Conservation (phyloP, 441 rosid species). For the Euphorbia corollata region DNA sequence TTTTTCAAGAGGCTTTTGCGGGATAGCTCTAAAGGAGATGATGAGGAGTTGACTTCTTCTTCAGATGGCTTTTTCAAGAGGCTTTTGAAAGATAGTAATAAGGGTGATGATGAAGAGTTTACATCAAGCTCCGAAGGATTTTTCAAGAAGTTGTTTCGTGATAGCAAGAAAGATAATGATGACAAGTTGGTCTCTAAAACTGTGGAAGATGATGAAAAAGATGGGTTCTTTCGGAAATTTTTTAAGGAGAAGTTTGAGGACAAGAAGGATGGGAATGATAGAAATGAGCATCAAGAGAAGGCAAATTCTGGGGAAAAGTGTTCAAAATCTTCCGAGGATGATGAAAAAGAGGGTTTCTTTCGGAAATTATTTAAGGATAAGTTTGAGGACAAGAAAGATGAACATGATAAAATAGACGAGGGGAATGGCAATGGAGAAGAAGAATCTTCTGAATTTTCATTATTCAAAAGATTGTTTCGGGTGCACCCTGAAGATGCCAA, state of each 20-base stretch:
- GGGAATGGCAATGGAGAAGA: slow-evolving; percentile 49
- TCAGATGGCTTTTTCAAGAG: slow-evolving; percentile 90
- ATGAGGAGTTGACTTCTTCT: slow-evolving; percentile 63
- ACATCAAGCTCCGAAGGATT: slow-evolving; percentile 41
- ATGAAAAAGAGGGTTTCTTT: slow-evolving; percentile 85
- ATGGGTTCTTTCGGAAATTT: slow-evolving; percentile 74
- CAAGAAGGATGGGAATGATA: slow-evolving; percentile 56
- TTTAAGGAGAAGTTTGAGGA: slow-evolving; percentile 75
- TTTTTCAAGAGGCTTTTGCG: slow-evolving; percentile 75
- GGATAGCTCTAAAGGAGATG: slow-evolving; percentile 66
- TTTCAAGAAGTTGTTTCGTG: slow-evolving; percentile 68
- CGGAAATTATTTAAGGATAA: slow-evolving; percentile 73
- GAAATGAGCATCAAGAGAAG: slow-evolving; percentile 33
- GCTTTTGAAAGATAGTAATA: slow-evolving; percentile 57
- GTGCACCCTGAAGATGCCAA: slow-evolving; percentile 88
- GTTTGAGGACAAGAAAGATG: slow-evolving; percentile 77
- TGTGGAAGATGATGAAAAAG: slow-evolving; percentile 75
- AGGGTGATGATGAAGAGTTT: slow-evolving; percentile 50
- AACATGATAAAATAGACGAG: slow-evolving; percentile 50
- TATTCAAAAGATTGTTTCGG: slow-evolving; percentile 75
- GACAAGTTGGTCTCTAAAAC: slow-evolving; percentile 42
- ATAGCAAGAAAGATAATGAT: slow-evolving; percentile 41
- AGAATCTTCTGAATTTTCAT: slow-evolving; percentile 78
- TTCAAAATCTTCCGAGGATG: slow-evolving; percentile 68
- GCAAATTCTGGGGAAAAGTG: slow-evolving; percentile 43